Evolutionary conservation across 140 eudicot genomes (phyloP).

Genomic region (Anethum foeniculum): DNA sequence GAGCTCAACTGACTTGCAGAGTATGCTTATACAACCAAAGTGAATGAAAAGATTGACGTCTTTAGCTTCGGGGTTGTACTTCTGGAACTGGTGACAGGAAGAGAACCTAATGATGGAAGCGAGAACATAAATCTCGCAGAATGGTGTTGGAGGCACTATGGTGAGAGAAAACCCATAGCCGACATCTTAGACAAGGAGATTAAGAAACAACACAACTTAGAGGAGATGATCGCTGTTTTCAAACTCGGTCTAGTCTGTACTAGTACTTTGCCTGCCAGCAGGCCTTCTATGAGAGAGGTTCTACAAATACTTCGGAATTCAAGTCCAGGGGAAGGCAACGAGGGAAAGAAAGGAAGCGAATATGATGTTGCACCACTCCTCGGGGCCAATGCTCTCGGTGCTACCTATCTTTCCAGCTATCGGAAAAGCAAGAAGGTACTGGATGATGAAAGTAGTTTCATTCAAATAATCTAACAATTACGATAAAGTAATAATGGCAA

Average conservation of each 20-base stretch:
- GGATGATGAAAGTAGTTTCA: conserved; percentile 23
- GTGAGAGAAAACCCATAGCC: conserved; percentile 41
- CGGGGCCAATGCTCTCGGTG: conserved; percentile 26
- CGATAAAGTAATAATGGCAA: not conserved
- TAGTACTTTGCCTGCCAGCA: conserved; percentile 51
- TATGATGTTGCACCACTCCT: conserved; percentile 55
- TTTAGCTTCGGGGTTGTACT: conserved; percentile 89
- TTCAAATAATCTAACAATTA: not conserved
- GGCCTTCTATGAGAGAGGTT: conserved; percentile 83
- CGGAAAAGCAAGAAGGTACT: conserved; percentile 36
- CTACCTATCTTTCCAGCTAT: conserved; percentile 50
- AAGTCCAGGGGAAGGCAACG: conserved; percentile 19
- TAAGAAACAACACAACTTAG: conserved; percentile 38
- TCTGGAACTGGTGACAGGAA: conserved; percentile 78
- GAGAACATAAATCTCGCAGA: conserved; percentile 64
- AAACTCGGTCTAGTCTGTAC: conserved; percentile 78
- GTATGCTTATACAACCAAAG: conserved; percentile 59
- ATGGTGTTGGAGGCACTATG: conserved; percentile 74
- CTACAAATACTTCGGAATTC: conserved; percentile 52
- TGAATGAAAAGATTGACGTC: conserved; percentile 64
- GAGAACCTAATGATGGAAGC: conserved; percentile 55
- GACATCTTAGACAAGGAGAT: conserved; percentile 52
- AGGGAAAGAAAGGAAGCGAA: conserved; percentile 40
- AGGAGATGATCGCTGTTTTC: conserved; percentile 49
- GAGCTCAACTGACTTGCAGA: conserved; percentile 35